Evolutionary conservation across 805 yeast species (phyloP).

Genomic region (Ogataea henricii): DNA sequence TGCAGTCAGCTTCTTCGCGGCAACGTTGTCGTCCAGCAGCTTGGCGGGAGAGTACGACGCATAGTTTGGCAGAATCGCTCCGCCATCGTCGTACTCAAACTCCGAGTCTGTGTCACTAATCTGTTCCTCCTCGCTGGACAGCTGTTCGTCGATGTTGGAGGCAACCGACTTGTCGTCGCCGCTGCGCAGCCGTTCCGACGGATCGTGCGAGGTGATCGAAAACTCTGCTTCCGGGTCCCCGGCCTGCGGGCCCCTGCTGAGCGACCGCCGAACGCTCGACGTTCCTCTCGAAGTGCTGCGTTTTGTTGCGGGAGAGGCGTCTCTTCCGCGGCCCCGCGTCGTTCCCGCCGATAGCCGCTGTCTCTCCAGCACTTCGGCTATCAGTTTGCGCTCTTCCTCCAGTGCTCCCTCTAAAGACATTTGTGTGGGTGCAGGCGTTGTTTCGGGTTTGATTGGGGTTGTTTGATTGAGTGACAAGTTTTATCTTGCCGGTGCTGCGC

Average conservation of each 20-base stretch:
- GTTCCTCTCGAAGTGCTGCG: slow-evolving; percentile 25
- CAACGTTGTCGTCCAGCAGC: slow-evolving; percentile 9
- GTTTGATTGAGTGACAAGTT: not conserved
- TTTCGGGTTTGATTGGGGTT: not conserved
- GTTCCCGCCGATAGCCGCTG: slow-evolving; percentile 19
- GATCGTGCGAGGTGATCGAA: slow-evolving; percentile 73
- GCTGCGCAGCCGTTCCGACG: slow-evolving; percentile 57
- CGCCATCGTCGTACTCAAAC: slow-evolving; percentile 63
- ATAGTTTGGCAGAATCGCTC: slow-evolving; percentile 57
- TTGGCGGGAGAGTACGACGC: slow-evolving; percentile 35
- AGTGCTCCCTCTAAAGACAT: slow-evolving; percentile 39
- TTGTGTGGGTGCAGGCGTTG: not conserved
- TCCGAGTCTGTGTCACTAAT: slow-evolving; percentile 61
- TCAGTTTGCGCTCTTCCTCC: slow-evolving; percentile 35
- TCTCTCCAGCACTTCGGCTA: slow-evolving; percentile 34
- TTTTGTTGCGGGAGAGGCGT: slow-evolving; percentile 13
- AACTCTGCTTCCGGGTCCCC: slow-evolving; percentile 42
- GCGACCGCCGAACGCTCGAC: slow-evolving; percentile 27
- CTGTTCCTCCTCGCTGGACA: slow-evolving; percentile 57
- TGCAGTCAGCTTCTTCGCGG: slow-evolving; percentile 18
- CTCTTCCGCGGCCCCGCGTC: slow-evolving; percentile 27
- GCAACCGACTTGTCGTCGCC: slow-evolving; percentile 22
- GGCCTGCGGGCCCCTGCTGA: slow-evolving; percentile 26
- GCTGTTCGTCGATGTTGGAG: slow-evolving; percentile 9
- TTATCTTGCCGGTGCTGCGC: not conserved